Percentiles rank a stretch among this genome's conserved stretches.
Evolutionary conservation across 148 eudicot genomes (phyloP).

Genomic region (Mesembryanthemum crystallinum): DNA sequence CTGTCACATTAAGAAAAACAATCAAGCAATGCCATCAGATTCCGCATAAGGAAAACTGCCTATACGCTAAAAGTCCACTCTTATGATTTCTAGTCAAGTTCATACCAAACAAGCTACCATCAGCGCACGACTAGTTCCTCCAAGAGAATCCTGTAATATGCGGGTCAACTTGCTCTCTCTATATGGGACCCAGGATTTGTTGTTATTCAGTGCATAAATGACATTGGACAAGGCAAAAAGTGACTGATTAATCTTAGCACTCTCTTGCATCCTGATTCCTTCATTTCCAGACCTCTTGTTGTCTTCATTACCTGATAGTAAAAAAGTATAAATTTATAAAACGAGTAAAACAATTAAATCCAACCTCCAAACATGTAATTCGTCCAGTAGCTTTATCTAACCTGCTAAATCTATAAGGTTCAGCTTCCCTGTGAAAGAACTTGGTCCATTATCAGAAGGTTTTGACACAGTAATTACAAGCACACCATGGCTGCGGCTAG

Average conservation of each 20-base stretch:
- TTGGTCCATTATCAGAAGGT: constrained; percentile 37
- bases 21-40: background rate
- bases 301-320: constrained; percentile 88
- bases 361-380: background rate
- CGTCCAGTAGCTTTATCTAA: background rate
- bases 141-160: constrained; percentile 93
- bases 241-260: constrained; percentile 89
- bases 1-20: constrained; percentile 33
- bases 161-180: constrained; percentile 96
- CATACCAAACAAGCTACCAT: constrained; percentile 95
- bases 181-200: constrained; percentile 65
- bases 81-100: background rate
- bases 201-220: constrained; percentile 82
- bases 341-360: background rate
- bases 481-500: constrained; percentile 91
- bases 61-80: background rate
- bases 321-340: background rate
- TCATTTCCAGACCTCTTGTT: constrained; percentile 80
- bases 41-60: background rate
- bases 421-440: constrained; percentile 57
- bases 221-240: constrained; percentile 85
- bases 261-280: constrained; percentile 90
- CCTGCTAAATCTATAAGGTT: constrained; percentile 97
- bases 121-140: constrained; percentile 78
- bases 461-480: constrained; percentile 54